Evolutionary conservation across 2,329 filamentous ascomycete species (phyloP), one percentile per base, ranked within the genome.

Genomic region (Cercospora brassicicola): DNA sequence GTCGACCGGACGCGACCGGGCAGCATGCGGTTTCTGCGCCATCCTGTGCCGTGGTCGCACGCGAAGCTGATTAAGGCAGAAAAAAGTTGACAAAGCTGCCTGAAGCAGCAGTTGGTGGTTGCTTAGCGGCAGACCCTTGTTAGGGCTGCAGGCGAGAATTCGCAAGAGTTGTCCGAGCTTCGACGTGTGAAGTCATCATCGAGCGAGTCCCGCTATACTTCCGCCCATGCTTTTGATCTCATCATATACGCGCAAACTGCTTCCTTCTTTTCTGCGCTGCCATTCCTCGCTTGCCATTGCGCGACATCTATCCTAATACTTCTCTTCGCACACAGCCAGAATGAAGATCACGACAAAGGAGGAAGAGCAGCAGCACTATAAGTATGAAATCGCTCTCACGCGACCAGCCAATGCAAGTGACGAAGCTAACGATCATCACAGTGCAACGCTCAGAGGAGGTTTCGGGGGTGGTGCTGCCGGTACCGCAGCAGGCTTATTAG

Each of bases 331-430:
- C 31, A 31, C 81, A 85, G 61, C 26, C 65, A 76, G 59, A 71
- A 99, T 98, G 95, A 98, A 97, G 90, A 85, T 98, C 78, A 87
- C 98, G 79, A 96, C 91, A 76, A 93, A 94, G 80, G 93, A 97
- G 87, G 92, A 97, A 83, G 94, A 97, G 83, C 80, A 85, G 69
- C 91, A 87, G 64, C 94, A 97, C 86, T 97, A 96, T 87, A 83
- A 85, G 87, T 89, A 81, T 61, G 82, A 73, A 73, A 18, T 4
- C 30, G 48, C 28, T 10, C 42, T 31, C 64, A 67, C 65, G 57
- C 64, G 67, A 64, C 26, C 62, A 59, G 28, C 48, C 20, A 33
- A 51, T 26, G 59, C 33, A 23, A 42, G 66, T 8, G 26, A 33
- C 15, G 45, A 62, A 48, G 60, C 70, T 70, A 62, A 70, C 45